A percentile compares a stretch with the other conserved stretches of the same genome.
These are phyloP conservation scores for Fraxinus dipetala DNA, from an alignment of 305 asterid genomes.

Conservation along the genomic window DNA sequence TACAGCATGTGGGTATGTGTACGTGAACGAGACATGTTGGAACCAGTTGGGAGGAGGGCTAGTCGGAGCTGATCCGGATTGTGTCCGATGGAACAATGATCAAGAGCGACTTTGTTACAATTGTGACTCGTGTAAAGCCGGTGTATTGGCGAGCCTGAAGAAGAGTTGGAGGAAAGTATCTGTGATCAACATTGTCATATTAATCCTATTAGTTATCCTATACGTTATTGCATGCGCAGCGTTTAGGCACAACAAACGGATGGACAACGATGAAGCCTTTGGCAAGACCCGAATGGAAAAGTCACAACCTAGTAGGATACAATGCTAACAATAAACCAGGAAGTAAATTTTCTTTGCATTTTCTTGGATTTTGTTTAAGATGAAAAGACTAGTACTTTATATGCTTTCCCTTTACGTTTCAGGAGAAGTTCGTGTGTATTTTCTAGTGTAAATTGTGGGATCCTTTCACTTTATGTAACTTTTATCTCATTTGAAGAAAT, in stretches of 20 bases:
- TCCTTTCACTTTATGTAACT: not conserved
- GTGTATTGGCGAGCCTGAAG: conserved; percentile 76
- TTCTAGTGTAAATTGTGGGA: not conserved
- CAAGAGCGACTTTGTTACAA: conserved; percentile 60
- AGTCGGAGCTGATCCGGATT: conserved; percentile 52
- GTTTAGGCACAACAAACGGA: conserved; percentile 69
- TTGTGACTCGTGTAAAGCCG: conserved; percentile 88
- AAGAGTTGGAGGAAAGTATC: conserved; percentile 91
- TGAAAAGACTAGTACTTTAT: not conserved
- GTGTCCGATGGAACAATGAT: conserved; percentile 63
- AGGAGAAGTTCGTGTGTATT: not conserved
- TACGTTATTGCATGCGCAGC: conserved; percentile 74
- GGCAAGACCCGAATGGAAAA: conserved; percentile 89
- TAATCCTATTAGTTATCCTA: conserved; percentile 61
- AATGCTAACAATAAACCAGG: conserved; percentile 34
- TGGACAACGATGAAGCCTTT: conserved; percentile 70
- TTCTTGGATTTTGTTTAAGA: not conserved
- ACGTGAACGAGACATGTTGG: conserved; percentile 75
- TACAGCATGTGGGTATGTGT: conserved; percentile 65
- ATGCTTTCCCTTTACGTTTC: not conserved
- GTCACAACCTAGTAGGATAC: conserved; percentile 73
- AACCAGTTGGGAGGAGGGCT: conserved; percentile 34
- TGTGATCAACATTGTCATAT: conserved; percentile 61
- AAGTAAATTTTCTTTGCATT: not conserved
- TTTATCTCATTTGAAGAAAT: not conserved